Base-by-base conservation (phyloP, 2,329 filamentous ascomycete species). In the Rachicladosporium sp. region DNA sequence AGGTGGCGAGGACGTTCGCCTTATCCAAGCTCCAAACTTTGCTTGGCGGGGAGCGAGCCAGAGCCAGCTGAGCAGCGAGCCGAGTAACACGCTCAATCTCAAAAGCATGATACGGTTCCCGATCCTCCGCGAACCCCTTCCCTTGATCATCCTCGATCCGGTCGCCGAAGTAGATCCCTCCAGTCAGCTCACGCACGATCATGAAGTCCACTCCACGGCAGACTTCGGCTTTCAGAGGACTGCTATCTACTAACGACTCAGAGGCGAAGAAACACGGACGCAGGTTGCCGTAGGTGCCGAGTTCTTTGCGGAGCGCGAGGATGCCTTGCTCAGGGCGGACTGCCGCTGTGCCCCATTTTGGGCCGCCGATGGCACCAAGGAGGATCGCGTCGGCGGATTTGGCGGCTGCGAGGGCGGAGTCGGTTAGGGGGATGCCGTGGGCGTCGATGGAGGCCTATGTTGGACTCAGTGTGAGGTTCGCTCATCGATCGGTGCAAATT, bases 201-300 rank as follows among this genome's bases (percentile, higher is more conserved):
- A 83, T 84, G 66, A 96, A 85, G 71, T 96, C 82, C 52, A 84
- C 87, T 54, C 84, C 88, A 46, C 78, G 74, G 72, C 84, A 93
- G 46, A 95, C 74, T 3, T 82, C 74, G 40, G 82, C 78, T 66
- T 93, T 93, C 47, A 96, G 77, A 0, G 89, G 89, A 8, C 87
- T 95, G 57, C 72, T 74, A 36, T 88, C 79, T 55, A 94, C 79
- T 36, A 95, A 80, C 21, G 78, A 74, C 38, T 89, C 83, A 1
- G 87, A 88, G 37, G 86, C 85, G 68, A 98, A 96, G 73, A 84
- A 93, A 73, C 89, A 96, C 7, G 88, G 89, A 4, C 89, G 81
- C 43, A 96, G 78, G 74, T 96, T 96, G 52, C 88, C 89, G 66
- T 93, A 96, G 41, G 89, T 86, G 57, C 75, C 74, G 73, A 96